Base-by-base conservation (phyloP, 2,329 filamentous ascomycete species). In the Cyphellophora attinorum region DNA sequence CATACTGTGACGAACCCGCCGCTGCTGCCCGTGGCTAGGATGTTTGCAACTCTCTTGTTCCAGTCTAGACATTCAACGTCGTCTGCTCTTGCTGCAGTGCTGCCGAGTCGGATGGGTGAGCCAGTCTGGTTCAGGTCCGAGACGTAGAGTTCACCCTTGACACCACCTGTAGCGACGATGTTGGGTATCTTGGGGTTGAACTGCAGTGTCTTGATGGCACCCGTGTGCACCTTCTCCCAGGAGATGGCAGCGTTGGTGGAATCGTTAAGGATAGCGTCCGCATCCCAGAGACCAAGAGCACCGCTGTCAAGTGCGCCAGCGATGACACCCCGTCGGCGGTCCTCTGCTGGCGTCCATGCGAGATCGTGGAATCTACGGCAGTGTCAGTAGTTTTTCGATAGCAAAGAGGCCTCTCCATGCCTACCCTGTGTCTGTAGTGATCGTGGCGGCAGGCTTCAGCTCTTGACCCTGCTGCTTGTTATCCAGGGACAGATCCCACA, bases 11-110 rank as follows among this genome's bases (percentile, higher is more conserved):
- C 88, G 53, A 96, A 93, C 4, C 91, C 91, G 32, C 86, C 88
- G 42, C 78, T 82, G 55, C 88, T 89, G 47, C 91, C 91, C 6
- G 89, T 96, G 12, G 89, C 91, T 48, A 98, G 66, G 56, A 98
- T 98, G 56, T 98, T 89, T 11, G 89, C 77, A 27, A 96, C 89
- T 65, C 93, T 96, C 55, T 86, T 88, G 63, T 98, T 98, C 93
- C 93, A 98, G 49, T 94, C 89, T 41, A 98, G 70, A 47, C 88
- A 93, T 53, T 96, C 91, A 46, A 96, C 84, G 51, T 98, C 91
- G 52, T 96, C 89, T 25, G 86, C 83, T 54, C 89, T 81, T 44
- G 86, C 88, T 27, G 85, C 85, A 23, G 82, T 74, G 46, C 84
- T 93, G 40, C 91, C 91, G 19, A 98, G 69, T 44, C 88, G 78